Base-by-base conservation (phyloP, 306 rosid genomes). In the Cyamopsis tetragonoloba region DNA sequence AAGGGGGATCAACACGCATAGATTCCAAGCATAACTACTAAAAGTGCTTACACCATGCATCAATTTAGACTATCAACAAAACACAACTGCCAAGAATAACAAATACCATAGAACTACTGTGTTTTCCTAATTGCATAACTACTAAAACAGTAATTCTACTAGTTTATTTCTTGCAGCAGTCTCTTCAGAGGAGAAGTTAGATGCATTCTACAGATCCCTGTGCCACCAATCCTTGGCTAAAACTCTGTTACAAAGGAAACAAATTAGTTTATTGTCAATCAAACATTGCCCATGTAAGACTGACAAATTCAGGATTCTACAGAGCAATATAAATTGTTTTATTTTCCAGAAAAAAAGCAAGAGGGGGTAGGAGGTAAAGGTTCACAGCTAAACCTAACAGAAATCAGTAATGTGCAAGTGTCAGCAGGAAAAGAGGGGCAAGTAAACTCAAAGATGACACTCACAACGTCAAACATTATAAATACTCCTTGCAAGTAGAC, bases 401-500 rank as follows among this genome's bases (percentile, higher is more conserved):
- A 50, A 18, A 61, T 35, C 62, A n/a, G n/a, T n/a, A n/a, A 34
- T 0, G 14, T 28, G n/a, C n/a, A n/a, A n/a, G n/a, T n/a, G n/a
- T n/a, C n/a, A n/a, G n/a, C n/a, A n/a, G n/a, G n/a, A n/a, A n/a
- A n/a, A n/a, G n/a, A n/a, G n/a, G n/a, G n/a, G n/a, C n/a, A n/a
- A n/a, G n/a, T n/a, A n/a, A 32, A 3, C 18, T 32, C 20, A 34
- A 61, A 61, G 67, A 35, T 70, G 31, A 62, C 64, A 75, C 85
- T 80, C 75, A 88, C 84, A 3, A 11, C 9, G 62, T 71, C 70
- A 66, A 57, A 42, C 54, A 37, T 71, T 79, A 80, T 14, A 80
- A 19, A 38, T 62, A 62, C 63, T 84, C 90, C 72, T 82, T 93
- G 84, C 99, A 93, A 58, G 99, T 93, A 58, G 97, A 93, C 76